phyloP scores from a whole-genome alignment of 2,329 filamentous ascomycete genomes.

The Pseudogymnoascus sp. region DNA sequence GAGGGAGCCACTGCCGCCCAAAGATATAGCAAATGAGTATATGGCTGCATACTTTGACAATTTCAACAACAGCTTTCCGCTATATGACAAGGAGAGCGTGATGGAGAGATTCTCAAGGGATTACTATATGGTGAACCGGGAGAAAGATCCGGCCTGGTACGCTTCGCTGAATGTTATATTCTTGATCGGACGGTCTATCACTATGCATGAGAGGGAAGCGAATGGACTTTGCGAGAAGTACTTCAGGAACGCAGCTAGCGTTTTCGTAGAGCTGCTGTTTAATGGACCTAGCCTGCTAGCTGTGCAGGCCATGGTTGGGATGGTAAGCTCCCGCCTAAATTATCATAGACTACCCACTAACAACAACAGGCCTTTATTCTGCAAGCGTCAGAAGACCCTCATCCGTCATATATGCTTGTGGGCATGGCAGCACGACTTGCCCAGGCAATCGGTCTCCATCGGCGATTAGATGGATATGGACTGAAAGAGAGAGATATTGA shows the following conservation, averaged over 20 bases:
- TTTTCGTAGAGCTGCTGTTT: conserved; percentile 20
- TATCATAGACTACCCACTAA: neutral
- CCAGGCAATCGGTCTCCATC: conserved; percentile 21
- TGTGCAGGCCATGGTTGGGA: conserved; percentile 21
- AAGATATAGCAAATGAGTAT: conserved; percentile 11
- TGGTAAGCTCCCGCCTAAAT: conserved; percentile 12
- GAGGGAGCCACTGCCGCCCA: conserved; percentile 12
- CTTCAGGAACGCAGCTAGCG: conserved; percentile 21
- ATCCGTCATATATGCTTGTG: conserved; percentile 18
- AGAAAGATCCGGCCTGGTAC: conserved; percentile 19
- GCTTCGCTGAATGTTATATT: conserved; percentile 23
- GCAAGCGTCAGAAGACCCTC: conserved; percentile 15
- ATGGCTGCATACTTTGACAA: conserved; percentile 15
- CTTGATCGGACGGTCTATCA: neutral
- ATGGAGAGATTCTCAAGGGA: conserved; percentile 9
- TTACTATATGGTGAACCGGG: neutral
- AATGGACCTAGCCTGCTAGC: conserved; percentile 18
- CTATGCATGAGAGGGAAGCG: neutral
- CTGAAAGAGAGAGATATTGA: conserved; percentile 16
- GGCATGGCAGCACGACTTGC: conserved; percentile 17
- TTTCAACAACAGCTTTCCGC: conserved; percentile 18
- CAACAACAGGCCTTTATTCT: conserved; percentile 7
- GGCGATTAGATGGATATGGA: conserved; percentile 16
- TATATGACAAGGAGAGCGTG: conserved; percentile 18
- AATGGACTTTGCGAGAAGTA: conserved; percentile 12